phyloP scores from a whole-genome alignment of 1,139 yeast species.

The Yamadazyma triangularis region DNA sequence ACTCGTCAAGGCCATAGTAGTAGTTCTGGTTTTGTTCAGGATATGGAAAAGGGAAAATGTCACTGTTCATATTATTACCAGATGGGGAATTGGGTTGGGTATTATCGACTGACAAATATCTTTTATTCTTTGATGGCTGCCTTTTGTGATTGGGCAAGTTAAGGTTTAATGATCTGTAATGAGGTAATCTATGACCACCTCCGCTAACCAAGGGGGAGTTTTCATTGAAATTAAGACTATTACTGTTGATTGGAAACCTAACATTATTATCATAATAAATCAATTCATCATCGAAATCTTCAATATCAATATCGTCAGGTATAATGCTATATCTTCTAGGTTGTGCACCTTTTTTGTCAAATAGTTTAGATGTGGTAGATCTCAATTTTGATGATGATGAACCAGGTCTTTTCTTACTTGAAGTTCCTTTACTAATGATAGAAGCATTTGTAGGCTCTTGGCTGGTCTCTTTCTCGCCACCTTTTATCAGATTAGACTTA shows the following conservation, averaged over 20 bases:
- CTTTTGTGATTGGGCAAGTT: slow-evolving; percentile 12
- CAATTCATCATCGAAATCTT: slow-evolving; percentile 58
- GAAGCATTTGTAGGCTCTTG: slow-evolving; percentile 12
- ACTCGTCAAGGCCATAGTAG: slow-evolving; percentile 40
- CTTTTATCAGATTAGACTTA: background rate
- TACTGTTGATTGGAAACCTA: slow-evolving; percentile 31
- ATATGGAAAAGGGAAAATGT: slow-evolving; percentile 57
- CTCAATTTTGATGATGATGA: slow-evolving; percentile 41
- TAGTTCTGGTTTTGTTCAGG: slow-evolving; percentile 21
- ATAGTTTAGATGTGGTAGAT: slow-evolving; percentile 67
- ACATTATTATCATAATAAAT: slow-evolving; percentile 44
- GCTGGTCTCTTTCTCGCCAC: background rate
- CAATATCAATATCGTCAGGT: slow-evolving; percentile 64
- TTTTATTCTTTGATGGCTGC: slow-evolving; percentile 22
- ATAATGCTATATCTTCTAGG: slow-evolving; percentile 70
- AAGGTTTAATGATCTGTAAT: slow-evolving; percentile 40
- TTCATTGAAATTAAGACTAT: slow-evolving; percentile 21
- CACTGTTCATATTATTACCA: slow-evolving; percentile 10
- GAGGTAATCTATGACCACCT: slow-evolving; percentile 34
- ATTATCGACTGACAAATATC: slow-evolving; percentile 31
- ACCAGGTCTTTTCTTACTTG: slow-evolving; percentile 26
- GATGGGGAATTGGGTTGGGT: slow-evolving; percentile 3
- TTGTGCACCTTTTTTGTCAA: slow-evolving; percentile 68
- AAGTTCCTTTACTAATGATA: slow-evolving; percentile 20
- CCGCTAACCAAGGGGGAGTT: slow-evolving; percentile 28